Conservation (phyloP, 768 basidiomycete genomes). For the Russula lepida region DNA sequence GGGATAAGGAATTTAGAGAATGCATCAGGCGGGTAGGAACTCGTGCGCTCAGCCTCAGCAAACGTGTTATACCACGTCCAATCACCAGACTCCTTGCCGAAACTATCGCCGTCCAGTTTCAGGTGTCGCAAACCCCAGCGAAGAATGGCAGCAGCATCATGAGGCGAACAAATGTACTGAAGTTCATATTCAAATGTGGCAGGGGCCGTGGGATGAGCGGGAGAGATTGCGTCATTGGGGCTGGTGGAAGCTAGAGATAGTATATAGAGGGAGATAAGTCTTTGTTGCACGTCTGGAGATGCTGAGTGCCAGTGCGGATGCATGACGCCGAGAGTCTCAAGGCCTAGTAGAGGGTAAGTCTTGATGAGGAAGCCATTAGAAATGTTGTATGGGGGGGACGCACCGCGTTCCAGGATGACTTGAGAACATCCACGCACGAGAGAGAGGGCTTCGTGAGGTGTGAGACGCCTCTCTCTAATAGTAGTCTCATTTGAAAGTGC, state of each 20-base stretch:
- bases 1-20: conserved; percentile 57
- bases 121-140: conserved; percentile 78
- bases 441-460: conserved; percentile 50
- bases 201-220: conserved; percentile 37
- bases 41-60: conserved; percentile 46
- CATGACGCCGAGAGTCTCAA: conserved; percentile 78
- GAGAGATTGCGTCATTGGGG: conserved; percentile 42
- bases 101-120: conserved; percentile 47
- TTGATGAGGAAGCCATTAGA: not conserved
- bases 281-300: conserved; percentile 58
- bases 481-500: conserved; percentile 42
- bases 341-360: conserved; percentile 37
- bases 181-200: conserved; percentile 59
- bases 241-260: conserved; percentile 47
- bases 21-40: conserved; percentile 52
- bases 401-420: conserved; percentile 57
- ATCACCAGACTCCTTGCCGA: conserved; percentile 41
- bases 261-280: conserved; percentile 64
- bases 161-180: conserved; percentile 53
- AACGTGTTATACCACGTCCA: conserved; percentile 65
- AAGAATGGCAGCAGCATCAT: conserved; percentile 72
- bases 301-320: conserved; percentile 79
- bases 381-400: conserved; percentile 23
- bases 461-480: conserved; percentile 52
- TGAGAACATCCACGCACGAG: conserved; percentile 64